Evolutionary conservation across 768 basidiomycete species (phyloP).

Genomic region (Russula ochroleuca): DNA sequence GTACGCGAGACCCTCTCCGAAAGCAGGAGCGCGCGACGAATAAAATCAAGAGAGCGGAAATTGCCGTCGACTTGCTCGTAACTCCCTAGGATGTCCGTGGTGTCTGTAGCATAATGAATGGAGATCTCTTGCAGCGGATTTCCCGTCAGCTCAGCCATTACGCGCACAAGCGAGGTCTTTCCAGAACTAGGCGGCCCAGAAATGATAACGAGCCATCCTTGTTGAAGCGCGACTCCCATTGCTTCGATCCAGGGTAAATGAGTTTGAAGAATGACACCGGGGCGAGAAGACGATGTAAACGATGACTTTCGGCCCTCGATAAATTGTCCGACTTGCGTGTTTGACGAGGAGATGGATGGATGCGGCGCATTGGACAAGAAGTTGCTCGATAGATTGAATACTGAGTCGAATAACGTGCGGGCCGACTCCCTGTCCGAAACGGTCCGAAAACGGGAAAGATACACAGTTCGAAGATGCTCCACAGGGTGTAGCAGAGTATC

Average conservation of each 20-base stretch:
- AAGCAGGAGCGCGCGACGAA: slow-evolving; percentile 41
- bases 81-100: slow-evolving; percentile 89
- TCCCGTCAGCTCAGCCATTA: slow-evolving; percentile 68
- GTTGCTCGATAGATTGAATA: slow-evolving; percentile 39
- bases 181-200: slow-evolving; percentile 71
- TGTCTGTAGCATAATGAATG: slow-evolving; percentile 84
- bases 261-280: slow-evolving; percentile 50
- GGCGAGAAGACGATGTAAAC: slow-evolving; percentile 37
- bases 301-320: slow-evolving; percentile 36
- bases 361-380: slow-evolving; percentile 33
- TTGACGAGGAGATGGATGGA: slow-evolving; percentile 44
- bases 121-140: slow-evolving; percentile 64
- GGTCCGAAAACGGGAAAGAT: slow-evolving; percentile 83
- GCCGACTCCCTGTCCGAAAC: slow-evolving; percentile 57
- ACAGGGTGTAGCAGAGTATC: slow-evolving; percentile 46
- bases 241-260: slow-evolving; percentile 70
- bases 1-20: slow-evolving; percentile 41
- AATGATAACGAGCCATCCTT: slow-evolving; percentile 87
- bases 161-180: slow-evolving; percentile 71
- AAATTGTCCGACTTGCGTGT: slow-evolving; percentile 67
- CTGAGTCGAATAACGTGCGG: slow-evolving; percentile 47
- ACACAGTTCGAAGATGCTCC: slow-evolving; percentile 65
- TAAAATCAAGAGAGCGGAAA: slow-evolving; percentile 37
- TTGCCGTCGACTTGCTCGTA: slow-evolving; percentile 83
- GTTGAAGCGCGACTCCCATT: slow-evolving; percentile 62